phyloP scores from a whole-genome alignment of 1,284 basidiomycete genomes.

The Ceratorhiza oryzae-sativae region DNA sequence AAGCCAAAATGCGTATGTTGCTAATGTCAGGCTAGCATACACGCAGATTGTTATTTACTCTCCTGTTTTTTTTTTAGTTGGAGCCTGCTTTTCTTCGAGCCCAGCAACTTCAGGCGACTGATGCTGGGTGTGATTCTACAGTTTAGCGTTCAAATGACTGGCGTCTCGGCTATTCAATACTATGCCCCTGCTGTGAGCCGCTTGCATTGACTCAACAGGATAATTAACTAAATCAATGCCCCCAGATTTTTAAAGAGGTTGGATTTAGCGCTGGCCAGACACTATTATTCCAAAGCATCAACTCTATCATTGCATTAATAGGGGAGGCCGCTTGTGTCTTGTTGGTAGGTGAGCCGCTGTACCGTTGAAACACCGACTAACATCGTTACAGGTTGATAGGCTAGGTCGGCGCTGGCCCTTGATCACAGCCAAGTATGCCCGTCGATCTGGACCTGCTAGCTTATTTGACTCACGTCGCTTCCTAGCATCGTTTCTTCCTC shows the following conservation, averaged over 20 bases:
- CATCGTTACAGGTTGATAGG: conserved; percentile 54
- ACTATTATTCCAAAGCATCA: conserved; percentile 67
- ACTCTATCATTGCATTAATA: conserved; percentile 65
- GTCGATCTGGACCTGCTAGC: neutral
- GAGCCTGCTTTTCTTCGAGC: conserved; percentile 60
- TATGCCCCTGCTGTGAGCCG: conserved; percentile 50
- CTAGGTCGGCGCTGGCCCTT: conserved; percentile 62
- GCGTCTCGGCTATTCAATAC: conserved; percentile 60
- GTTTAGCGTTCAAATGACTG: conserved; percentile 59
- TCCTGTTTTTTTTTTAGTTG: conserved; percentile 48
- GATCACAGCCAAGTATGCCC: conserved; percentile 58
- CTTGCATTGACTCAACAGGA: conserved; percentile 34
- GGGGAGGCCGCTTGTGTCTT: conserved; percentile 64
- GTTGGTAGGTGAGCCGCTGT: conserved; percentile 48
- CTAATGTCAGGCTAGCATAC: conserved; percentile 40
- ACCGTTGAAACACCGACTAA: neutral
- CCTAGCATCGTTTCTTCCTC: conserved; percentile 55
- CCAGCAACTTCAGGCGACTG: conserved; percentile 58
- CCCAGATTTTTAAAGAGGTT: conserved; percentile 47
- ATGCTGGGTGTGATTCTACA: conserved; percentile 54
- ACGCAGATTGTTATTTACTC: conserved; percentile 32
- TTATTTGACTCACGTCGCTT: neutral
- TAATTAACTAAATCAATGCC: conserved; percentile 22
- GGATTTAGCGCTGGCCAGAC: conserved; percentile 56
- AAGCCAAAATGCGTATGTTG: conserved; percentile 14